These are phyloP conservation scores for Yamadazyma diospyri DNA, from an alignment of 1,139 yeast genomes.

Conservation along the genomic window DNA sequence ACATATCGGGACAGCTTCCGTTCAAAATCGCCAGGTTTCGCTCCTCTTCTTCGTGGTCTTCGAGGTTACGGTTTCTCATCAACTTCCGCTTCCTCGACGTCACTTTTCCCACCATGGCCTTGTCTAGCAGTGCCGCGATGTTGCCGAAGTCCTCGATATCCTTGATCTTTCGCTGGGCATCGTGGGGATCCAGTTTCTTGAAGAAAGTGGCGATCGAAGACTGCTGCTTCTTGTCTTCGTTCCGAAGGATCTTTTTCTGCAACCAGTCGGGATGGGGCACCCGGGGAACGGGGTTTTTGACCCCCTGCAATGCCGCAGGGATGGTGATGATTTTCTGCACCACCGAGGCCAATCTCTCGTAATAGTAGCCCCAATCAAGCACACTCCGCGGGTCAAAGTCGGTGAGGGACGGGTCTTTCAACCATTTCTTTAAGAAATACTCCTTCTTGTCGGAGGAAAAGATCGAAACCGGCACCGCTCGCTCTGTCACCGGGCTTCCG, in stretches of 20 bases:
- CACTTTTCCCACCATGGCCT: constrained; percentile 49
- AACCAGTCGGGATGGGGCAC: constrained; percentile 96
- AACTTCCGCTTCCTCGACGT: constrained; percentile 36
- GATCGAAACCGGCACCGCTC: constrained; percentile 95
- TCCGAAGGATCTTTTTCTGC: constrained; percentile 53
- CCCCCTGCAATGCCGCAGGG: constrained; percentile 93
- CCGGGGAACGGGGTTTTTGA: constrained; percentile 92
- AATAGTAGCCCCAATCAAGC: constrained; percentile 91
- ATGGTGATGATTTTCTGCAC: constrained; percentile 93
- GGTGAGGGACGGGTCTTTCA: constrained; percentile 72
- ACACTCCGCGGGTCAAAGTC: constrained; percentile 85
- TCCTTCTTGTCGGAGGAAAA: constrained; percentile 77
- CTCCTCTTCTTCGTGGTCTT: constrained; percentile 43
- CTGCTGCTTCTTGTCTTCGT: constrained; percentile 72
- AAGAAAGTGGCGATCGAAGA: constrained; percentile 61
- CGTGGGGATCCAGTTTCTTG: constrained; percentile 21
- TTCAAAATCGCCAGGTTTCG: constrained; percentile 43
- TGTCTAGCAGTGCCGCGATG: constrained; percentile 19
- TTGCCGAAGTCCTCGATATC: constrained; percentile 82
- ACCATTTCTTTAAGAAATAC: constrained; percentile 78
- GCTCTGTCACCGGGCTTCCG: constrained; percentile 89
- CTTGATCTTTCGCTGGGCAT: constrained; percentile 28
- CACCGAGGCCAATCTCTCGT: constrained; percentile 88
- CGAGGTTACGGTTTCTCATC: constrained; percentile 22
- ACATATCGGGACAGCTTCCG: constrained; percentile 65